phyloP scores from a whole-genome alignment of 164 flowering plant species.

The Hamamelis virginiana region DNA sequence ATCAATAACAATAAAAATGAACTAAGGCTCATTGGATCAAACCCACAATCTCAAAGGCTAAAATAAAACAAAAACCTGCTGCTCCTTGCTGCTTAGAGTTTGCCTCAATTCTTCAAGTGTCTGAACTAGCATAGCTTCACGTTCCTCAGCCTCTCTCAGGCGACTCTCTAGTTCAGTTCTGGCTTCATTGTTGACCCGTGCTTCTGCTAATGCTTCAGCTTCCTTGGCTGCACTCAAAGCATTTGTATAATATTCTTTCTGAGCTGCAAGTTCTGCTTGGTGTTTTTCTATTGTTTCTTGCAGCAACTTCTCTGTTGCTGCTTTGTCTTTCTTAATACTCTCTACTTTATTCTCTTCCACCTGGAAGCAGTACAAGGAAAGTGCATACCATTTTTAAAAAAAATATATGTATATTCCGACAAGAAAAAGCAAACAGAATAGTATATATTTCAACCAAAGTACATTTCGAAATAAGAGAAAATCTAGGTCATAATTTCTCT shows the following conservation, averaged over 20 bases:
- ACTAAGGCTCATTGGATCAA: slow-evolving; percentile 9
- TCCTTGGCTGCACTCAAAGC: slow-evolving; percentile 90
- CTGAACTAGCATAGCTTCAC: slow-evolving; percentile 91
- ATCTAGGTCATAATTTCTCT: no score
- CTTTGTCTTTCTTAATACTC: slow-evolving; percentile 88
- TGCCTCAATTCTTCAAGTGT: slow-evolving; percentile 90
- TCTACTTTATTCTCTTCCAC: slow-evolving; percentile 96
- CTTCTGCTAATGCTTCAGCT: slow-evolving; percentile 95
- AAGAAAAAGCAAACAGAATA: no score
- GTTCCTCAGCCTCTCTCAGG: slow-evolving; percentile 84
- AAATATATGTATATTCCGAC: not conserved
- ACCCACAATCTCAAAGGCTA: not conserved
- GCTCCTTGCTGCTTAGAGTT: slow-evolving; percentile 84
- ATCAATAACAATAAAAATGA: not conserved
- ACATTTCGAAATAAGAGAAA: no score
- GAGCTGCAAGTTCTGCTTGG: slow-evolving; percentile 83
- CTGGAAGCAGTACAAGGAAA: slow-evolving; percentile 28
- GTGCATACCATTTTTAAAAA: not conserved
- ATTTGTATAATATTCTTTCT: slow-evolving; percentile 81
- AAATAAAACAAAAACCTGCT: slow-evolving; percentile 60
- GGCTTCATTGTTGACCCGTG: slow-evolving; percentile 90
- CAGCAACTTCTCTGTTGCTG: slow-evolving; percentile 84
- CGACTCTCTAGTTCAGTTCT: slow-evolving; percentile 90
- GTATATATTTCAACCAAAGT: no score
- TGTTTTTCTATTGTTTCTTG: slow-evolving; percentile 96